Conservation (phyloP, 2,329 filamentous ascomycete genomes). For the Ceratocystis diversiconidia region DNA sequence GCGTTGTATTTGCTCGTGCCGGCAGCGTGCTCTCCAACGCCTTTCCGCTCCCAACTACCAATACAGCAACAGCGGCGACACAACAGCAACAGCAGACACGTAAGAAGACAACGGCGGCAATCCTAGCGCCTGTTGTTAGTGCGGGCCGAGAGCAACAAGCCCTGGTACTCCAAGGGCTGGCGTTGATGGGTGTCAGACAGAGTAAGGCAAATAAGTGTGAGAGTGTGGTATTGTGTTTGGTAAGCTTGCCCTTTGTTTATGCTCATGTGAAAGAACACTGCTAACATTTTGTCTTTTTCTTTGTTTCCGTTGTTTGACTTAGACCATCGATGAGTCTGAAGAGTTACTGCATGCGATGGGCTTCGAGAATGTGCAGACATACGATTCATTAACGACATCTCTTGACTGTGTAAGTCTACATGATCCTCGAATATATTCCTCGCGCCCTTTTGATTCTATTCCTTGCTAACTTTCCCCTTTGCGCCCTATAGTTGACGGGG, state of each 20-base stretch:
- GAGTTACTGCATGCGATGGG: background rate
- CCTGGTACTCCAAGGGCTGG: constrained; percentile 59
- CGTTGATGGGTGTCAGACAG: constrained; percentile 67
- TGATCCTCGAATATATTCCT: background rate
- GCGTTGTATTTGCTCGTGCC: constrained; percentile 19
- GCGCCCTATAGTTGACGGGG: background rate
- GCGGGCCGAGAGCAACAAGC: constrained; percentile 48
- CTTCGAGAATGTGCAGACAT: background rate
- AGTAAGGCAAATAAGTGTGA: constrained; percentile 64
- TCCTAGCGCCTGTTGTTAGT: constrained; percentile 66
- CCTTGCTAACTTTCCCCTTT: background rate
- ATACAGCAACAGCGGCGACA: background rate
- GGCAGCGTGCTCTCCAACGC: background rate
- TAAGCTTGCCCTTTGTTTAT: constrained; percentile 32
- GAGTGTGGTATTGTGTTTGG: constrained; percentile 65
- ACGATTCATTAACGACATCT: background rate
- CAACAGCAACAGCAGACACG: too few relatives aligned
- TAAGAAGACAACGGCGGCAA: constrained; percentile 43
- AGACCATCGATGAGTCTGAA: background rate
- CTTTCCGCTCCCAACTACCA: constrained; percentile 18
- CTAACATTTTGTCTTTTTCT: background rate
- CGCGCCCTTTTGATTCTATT: background rate
- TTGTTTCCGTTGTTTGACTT: background rate
- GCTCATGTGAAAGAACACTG: background rate
- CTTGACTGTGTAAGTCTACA: background rate